Percentiles rank a stretch among this genome's conserved stretches.
Evolutionary conservation across 2,329 filamentous ascomycete species (phyloP).

Genomic region (Chaetomiaceae sp.): DNA sequence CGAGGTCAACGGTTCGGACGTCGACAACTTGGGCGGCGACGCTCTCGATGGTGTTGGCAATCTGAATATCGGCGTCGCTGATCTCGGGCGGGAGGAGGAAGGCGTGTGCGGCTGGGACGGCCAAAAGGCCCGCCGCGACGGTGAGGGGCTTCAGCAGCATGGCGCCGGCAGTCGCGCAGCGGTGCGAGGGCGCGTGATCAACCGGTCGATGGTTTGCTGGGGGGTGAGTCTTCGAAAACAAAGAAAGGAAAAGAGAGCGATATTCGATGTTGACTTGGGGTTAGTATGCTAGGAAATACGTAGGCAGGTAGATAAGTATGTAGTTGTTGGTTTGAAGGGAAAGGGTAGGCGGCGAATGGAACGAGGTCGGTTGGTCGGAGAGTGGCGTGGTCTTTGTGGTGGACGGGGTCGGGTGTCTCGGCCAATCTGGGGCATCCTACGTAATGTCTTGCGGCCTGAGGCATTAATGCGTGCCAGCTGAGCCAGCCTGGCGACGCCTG

Average conservation of each 20-base stretch:
- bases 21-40: slow-evolving; percentile 30
- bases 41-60: slow-evolving; percentile 37
- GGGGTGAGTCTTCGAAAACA: neutral
- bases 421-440: too few species aligned
- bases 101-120: slow-evolving; percentile 32
- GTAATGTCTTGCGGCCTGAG: too few species aligned
- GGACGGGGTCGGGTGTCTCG: too few species aligned
- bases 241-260: neutral
- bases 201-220: neutral
- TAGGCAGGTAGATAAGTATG: too few species aligned
- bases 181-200: neutral
- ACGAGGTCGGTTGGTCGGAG: too few species aligned
- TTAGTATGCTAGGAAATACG: too few species aligned
- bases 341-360: too few species aligned
- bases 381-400: too few species aligned
- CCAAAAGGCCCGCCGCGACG: slow-evolving; percentile 36
- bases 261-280: too few species aligned
- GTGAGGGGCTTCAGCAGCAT: slow-evolving; percentile 40
- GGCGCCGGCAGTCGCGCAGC: slow-evolving; percentile 1
- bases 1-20: slow-evolving; percentile 40
- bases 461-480: too few species aligned
- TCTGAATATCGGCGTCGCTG: slow-evolving; percentile 36
- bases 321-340: too few species aligned
- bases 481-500: too few species aligned
- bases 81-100: slow-evolving; percentile 50